A percentile compares a stretch with the other conserved stretches of the same genome.
These are phyloP conservation scores for Fusarium napiforme DNA, from an alignment of 2,329 filamentous ascomycete species.

Conservation along the genomic window DNA sequence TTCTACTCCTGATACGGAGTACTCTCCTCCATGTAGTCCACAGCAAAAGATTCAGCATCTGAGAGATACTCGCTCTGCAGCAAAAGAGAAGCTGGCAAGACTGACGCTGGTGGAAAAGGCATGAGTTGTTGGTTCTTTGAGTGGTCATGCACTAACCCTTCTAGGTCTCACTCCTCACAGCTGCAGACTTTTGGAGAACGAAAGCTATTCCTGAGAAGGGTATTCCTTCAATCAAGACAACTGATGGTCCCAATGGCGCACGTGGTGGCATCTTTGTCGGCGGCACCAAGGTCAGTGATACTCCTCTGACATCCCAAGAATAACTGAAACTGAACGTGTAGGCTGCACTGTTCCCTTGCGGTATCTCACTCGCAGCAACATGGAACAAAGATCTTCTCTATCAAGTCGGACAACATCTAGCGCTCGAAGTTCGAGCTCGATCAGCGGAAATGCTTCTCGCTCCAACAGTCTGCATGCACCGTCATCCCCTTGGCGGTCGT, in stretches of 20 bases:
- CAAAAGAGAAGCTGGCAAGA: slow-evolving; percentile 61
- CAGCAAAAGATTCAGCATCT: slow-evolving; percentile 50
- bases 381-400: slow-evolving; percentile 79
- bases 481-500: slow-evolving; percentile 83
- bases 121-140: not conserved
- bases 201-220: slow-evolving; percentile 70
- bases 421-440: slow-evolving; percentile 76
- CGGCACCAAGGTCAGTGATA: slow-evolving; percentile 64
- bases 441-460: slow-evolving; percentile 79
- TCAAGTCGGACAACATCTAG: slow-evolving; percentile 76
- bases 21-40: slow-evolving; percentile 59
- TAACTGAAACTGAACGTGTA: slow-evolving; percentile 45
- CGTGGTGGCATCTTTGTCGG: slow-evolving; percentile 76
- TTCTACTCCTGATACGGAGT: slow-evolving; percentile 62
- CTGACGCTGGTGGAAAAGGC: slow-evolving; percentile 70
- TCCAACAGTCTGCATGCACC: slow-evolving; percentile 84
- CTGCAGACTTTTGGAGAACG: slow-evolving; percentile 77
- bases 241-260: slow-evolving; percentile 77
- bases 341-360: slow-evolving; percentile 83
- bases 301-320: rapidly evolving
- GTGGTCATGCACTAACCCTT: not conserved
- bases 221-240: slow-evolving; percentile 73
- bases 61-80: slow-evolving; percentile 54
- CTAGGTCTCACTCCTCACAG: slow-evolving; percentile 68
- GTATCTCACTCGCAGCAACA: slow-evolving; percentile 80